Evolutionary conservation across 306 rosid genomes (phyloP).

Genomic region (Quercus engelmannii): DNA sequence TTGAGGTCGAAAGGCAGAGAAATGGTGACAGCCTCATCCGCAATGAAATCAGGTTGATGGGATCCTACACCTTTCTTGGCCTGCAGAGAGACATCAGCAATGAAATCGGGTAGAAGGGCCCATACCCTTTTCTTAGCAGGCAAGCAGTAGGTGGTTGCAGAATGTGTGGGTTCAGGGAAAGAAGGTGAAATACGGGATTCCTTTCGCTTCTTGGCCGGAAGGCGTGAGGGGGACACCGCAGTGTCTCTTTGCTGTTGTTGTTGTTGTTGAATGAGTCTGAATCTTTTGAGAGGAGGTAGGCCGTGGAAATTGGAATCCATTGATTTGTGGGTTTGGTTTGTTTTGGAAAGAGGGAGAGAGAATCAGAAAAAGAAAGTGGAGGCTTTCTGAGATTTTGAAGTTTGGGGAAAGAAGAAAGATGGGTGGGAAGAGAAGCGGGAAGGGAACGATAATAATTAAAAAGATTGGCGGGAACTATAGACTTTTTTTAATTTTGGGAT

Average conservation of each 20-base stretch:
- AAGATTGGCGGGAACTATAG: too few species aligned
- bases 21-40: background rate
- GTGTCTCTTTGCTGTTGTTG: background rate
- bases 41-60: conserved; percentile 26
- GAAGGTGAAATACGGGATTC: conserved; percentile 35
- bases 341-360: background rate
- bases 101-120: conserved; percentile 42
- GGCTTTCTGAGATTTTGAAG: background rate
- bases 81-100: conserved; percentile 36
- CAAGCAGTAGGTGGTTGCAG: conserved; percentile 30
- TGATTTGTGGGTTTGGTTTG: background rate
- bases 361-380: background rate
- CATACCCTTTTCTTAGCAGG: conserved; percentile 82
- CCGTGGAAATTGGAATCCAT: conserved; percentile 50
- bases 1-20: conserved; percentile 48
- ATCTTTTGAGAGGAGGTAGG: conserved; percentile 69
- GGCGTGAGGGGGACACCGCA: background rate
- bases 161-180: conserved; percentile 3
- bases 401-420: background rate
- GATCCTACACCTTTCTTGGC: conserved; percentile 79
- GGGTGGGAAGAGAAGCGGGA: background rate
- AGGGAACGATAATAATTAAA: too few species aligned
- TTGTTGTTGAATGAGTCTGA: conserved; percentile 52
- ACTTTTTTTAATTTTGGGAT: too few species aligned
- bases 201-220: conserved; percentile 76